phyloP scores from a whole-genome alignment of 176 grass and related monocot species.

The Panicum miliaceum region DNA sequence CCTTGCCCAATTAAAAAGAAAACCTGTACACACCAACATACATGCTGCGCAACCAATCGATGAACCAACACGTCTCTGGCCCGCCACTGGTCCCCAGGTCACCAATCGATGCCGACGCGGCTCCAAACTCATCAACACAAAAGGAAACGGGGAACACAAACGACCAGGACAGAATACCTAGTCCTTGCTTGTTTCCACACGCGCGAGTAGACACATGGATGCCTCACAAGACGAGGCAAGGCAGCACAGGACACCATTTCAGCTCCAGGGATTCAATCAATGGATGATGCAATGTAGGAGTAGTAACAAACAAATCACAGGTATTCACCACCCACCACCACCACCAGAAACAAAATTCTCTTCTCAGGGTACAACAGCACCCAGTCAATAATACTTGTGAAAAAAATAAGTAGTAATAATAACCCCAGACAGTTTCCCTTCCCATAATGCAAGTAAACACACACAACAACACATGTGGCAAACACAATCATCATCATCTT shows the following conservation, averaged over 20 bases:
- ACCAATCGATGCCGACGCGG: neutral
- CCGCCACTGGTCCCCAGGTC: neutral
- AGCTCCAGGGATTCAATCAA: neutral
- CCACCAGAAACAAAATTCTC: constrained; percentile 33
- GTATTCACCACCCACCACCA: constrained; percentile 29
- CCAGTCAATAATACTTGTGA: constrained; percentile 29
- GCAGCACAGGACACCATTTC: neutral
- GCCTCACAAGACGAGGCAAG: too few relatives aligned
- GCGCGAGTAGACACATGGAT: too few relatives aligned
- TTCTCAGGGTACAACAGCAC: constrained; percentile 35
- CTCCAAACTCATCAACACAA: neutral
- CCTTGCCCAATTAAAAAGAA: too few relatives aligned
- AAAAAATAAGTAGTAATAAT: neutral
- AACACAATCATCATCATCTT: constrained; percentile 60
- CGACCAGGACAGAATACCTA: too few relatives aligned
- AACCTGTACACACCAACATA: too few relatives aligned
- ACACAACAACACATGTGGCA: constrained; percentile 48
- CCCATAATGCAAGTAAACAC: neutral
- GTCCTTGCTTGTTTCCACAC: too few relatives aligned
- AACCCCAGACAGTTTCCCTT: neutral
- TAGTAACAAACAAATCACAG: constrained; percentile 26
- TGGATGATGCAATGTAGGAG: neutral
- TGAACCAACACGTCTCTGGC: too few relatives aligned
- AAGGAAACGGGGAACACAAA: too few relatives aligned
- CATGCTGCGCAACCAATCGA: too few relatives aligned